Evolutionary conservation across 2,329 filamentous ascomycete genomes (phyloP).

Genomic region (Alternaria solani): DNA sequence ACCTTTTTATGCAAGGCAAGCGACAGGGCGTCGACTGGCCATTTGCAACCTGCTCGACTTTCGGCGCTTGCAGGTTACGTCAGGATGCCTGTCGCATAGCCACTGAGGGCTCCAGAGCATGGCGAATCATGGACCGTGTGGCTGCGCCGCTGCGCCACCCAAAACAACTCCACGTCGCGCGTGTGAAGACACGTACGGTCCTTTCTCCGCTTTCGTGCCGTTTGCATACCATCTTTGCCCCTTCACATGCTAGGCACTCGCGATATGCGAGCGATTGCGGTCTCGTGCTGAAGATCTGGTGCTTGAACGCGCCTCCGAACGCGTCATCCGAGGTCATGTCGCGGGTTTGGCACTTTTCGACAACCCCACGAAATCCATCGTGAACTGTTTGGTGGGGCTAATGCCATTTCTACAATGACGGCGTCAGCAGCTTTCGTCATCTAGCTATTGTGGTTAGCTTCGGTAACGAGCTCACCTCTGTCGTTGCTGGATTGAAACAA

Average conservation of each 20-base stretch:
- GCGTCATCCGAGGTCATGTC: slow-evolving; percentile 5
- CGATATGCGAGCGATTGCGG: not conserved
- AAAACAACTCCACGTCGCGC: not conserved
- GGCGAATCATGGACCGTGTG: slow-evolving; percentile 11
- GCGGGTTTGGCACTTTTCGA: not conserved
- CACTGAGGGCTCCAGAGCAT: not conserved
- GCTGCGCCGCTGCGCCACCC: slow-evolving; percentile 12
- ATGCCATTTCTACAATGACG: not conserved
- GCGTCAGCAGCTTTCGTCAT: slow-evolving; percentile 4
- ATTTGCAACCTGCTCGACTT: slow-evolving; percentile 22
- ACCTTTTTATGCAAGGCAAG: slow-evolving; percentile 24
- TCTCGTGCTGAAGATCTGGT: not conserved
- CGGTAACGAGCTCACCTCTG: no score
- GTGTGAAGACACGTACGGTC: not conserved
- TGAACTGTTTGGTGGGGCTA: not conserved
- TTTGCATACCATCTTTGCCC: not conserved
- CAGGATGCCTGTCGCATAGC: slow-evolving; percentile 10
- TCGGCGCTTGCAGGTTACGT: slow-evolving; percentile 27
- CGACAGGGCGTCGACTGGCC: slow-evolving; percentile 11
- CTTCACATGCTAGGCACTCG: slow-evolving; percentile 14
- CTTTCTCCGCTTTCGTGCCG: not conserved
- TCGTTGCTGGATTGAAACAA: no score
- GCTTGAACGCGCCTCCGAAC: slow-evolving; percentile 13
- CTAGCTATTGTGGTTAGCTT: not conserved
- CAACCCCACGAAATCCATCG: not conserved